Evolutionary conservation across 2,329 filamentous ascomycete genomes (phyloP), one percentile per base, ranked within the genome.

Genomic region (Berkeleyomyces basicola): DNA sequence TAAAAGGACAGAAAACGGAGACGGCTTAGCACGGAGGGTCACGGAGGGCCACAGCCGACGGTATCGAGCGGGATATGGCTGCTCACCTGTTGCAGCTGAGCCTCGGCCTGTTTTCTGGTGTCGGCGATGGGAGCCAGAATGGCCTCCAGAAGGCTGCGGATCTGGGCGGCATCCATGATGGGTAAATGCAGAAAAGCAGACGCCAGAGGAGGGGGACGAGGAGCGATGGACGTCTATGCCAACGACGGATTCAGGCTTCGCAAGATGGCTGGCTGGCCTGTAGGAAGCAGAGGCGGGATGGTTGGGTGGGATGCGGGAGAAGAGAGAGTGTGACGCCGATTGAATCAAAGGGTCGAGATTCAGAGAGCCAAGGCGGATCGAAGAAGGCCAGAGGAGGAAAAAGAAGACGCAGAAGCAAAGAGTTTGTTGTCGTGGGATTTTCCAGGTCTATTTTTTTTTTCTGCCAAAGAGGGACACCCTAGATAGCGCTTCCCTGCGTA

Each of bases 51-150:
- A 9, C 10, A 11, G 42, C 6, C 42, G 23, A 37, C 0, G n/a
- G 9, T 6, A 31, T 10, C 7, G 6, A 23, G 3, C 4, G 2
- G 43, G 58, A 58, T 51, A 42, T 42, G 31, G 57, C 36, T 64
- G 55, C 83, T 72, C 79, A 92, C 88, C 78, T 85, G 81, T 79
- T 90, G 91, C 69, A 93, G 80, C 75, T 92, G 86, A 69, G 86
- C 76, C 78, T 93, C 88, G 72, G 87, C 87, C 74, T 84, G 81
- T 72, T 86, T 82, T 74, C 88, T 82, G 73, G 82, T 82, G 71
- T 90, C 86, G 70, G 85, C 81, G 75, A 90, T 85, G 68, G 84
- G 74, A 71, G 86, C 83, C 73, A 91, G 83, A 68, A 86, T 90
- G 71, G 85, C 84, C 72, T 83, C 80, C 71, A 92, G 86, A 77